Evolutionary conservation across 2,329 filamentous ascomycete species (phyloP).

Genomic region (Colletotrichum zoysiae): DNA sequence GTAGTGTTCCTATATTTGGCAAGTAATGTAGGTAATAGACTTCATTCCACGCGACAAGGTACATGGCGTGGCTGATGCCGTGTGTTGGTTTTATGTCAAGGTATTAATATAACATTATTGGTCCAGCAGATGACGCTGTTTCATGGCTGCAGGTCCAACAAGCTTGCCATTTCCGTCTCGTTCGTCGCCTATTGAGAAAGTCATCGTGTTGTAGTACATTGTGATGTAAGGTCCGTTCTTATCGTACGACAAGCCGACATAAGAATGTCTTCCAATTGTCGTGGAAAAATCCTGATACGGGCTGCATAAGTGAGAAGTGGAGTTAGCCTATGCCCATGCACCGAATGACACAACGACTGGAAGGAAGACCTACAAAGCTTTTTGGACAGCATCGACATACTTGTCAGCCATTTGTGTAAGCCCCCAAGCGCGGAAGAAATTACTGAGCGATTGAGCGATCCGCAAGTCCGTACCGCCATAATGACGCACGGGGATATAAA

Average conservation of each 20-base stretch:
- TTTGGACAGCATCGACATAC: conserved; percentile 30
- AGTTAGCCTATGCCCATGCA: background rate
- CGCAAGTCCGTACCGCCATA: conserved; percentile 45
- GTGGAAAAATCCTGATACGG: conserved; percentile 30
- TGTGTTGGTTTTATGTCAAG: too few relatives aligned
- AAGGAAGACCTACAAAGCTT: conserved; percentile 26
- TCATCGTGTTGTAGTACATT: conserved; percentile 38
- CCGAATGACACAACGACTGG: too few relatives aligned
- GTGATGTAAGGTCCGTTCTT: conserved; percentile 31
- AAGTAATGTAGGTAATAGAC: too few relatives aligned
- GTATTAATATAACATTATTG: background rate
- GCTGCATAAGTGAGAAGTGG: background rate
- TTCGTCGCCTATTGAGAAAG: conserved; percentile 25
- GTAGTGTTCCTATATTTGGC: too few relatives aligned
- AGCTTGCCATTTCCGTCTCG: conserved; percentile 21
- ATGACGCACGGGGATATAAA: conserved; percentile 53
- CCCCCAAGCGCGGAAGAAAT: conserved; percentile 31
- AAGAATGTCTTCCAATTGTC: conserved; percentile 35
- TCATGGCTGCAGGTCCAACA: conserved; percentile 33
- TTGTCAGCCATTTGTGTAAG: conserved; percentile 20
- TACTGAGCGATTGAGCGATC: conserved; percentile 29
- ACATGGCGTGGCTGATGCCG: too few relatives aligned
- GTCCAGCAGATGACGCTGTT: conserved; percentile 34
- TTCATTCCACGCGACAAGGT: too few relatives aligned
- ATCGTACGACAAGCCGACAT: conserved; percentile 29